Conservation (phyloP, 257 asterid genomes). For the Dorcoceras hygrometricum region DNA sequence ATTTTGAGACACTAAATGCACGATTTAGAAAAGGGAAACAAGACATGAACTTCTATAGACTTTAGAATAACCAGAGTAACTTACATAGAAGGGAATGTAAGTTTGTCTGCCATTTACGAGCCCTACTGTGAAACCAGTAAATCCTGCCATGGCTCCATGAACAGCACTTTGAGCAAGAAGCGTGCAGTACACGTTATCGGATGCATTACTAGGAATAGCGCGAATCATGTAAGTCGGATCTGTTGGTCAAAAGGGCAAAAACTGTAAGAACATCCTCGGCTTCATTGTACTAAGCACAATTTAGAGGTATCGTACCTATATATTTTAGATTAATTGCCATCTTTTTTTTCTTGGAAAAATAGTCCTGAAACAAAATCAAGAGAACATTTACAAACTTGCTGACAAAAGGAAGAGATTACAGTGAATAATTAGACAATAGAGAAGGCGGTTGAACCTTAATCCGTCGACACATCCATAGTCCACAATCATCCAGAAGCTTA, state of each 20-base stretch:
- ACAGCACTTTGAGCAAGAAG: slow-evolving; percentile 94
- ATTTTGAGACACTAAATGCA: no score
- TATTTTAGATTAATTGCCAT: slow-evolving; percentile 70
- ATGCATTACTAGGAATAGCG: slow-evolving; percentile 85
- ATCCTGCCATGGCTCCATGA: slow-evolving; percentile 99
- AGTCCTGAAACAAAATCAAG: slow-evolving; percentile 43
- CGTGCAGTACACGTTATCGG: slow-evolving; percentile 86
- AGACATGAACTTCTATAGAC: not conserved
- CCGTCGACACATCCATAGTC: slow-evolving; percentile 76
- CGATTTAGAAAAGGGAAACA: no score
- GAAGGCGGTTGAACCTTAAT: slow-evolving; percentile 54
- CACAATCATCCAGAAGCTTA: slow-evolving; percentile 76
- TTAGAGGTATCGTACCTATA: slow-evolving; percentile 44
- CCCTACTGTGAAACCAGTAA: slow-evolving; percentile 77
- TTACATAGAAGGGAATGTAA: slow-evolving; percentile 84
- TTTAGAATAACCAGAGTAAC: slow-evolving; percentile 20
- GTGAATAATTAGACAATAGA: not conserved
- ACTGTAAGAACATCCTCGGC: slow-evolving; percentile 6
- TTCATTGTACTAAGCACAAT: not conserved
- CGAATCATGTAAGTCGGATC: slow-evolving; percentile 97
- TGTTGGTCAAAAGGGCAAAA: slow-evolving; percentile 25
- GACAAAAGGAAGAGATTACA: not conserved
- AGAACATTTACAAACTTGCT: not conserved
- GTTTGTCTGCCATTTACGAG: slow-evolving; percentile 65
- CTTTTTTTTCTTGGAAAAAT: slow-evolving; percentile 62